Evolutionary conservation across 805 yeast species (phyloP).

Genomic region (Blastobotrys attinorum): DNA sequence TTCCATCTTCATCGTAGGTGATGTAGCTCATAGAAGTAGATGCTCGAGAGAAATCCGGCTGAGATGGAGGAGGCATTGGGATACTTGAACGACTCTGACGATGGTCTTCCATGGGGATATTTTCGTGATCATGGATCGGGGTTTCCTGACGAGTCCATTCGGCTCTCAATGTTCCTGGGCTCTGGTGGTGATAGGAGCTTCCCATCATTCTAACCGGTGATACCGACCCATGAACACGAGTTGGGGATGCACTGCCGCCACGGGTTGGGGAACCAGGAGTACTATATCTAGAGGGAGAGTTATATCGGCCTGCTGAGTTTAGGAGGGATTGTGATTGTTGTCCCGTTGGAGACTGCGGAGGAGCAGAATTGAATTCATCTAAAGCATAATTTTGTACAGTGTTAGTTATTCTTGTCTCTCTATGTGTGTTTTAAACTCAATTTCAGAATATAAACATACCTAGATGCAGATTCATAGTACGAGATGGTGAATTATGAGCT

Average conservation of each 20-base stretch:
- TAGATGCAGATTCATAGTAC: not conserved
- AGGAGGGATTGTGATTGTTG: not conserved
- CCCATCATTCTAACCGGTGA: conserved; percentile 1
- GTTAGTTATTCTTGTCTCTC: too few species aligned
- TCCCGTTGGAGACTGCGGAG: not conserved
- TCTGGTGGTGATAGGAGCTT: too few species aligned
- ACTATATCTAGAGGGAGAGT: not conserved
- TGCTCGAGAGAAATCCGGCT: conserved; percentile 14
- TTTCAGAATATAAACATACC: not conserved
- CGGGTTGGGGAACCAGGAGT: not conserved
- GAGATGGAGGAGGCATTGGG: conserved; percentile 13
- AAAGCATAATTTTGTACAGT: too few species aligned
- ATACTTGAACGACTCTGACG: not conserved
- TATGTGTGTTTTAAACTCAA: not conserved
- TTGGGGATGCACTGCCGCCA: conserved; percentile 1
- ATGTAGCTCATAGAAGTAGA: not conserved
- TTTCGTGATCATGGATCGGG: conserved; percentile 34
- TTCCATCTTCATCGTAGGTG: not conserved
- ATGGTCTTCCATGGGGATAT: conserved; percentile 19
- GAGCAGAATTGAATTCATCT: not conserved
- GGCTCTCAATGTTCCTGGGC: conserved; percentile 48
- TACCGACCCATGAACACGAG: conserved; percentile 3
- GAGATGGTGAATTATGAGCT: not conserved
- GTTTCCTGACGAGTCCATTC: conserved; percentile 63
- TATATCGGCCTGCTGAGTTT: not conserved